A percentile compares a stretch with the other conserved stretches of the same genome.
Conservation (phyloP, 2,329 filamentous ascomycete genomes). For the Fusarium compactum region DNA sequence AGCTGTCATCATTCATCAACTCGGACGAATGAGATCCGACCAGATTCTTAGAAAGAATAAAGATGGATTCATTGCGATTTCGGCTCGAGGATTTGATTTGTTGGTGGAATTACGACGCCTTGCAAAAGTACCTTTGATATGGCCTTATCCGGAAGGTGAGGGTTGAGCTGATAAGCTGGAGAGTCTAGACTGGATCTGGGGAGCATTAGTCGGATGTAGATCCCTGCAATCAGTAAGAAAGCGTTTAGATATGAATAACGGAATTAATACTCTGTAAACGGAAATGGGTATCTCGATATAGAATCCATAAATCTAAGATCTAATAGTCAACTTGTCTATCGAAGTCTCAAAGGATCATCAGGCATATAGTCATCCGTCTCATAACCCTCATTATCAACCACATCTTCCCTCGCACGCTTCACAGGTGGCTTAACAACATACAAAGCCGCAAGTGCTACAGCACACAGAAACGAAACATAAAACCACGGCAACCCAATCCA, state of each 20-base stretch:
- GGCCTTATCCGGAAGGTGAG: slow-evolving; percentile 40
- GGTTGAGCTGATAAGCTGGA: slow-evolving; percentile 8
- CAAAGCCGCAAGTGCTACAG: slow-evolving; percentile 47
- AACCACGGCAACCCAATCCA: slow-evolving; percentile 57
- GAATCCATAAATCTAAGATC: not conserved
- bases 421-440: slow-evolving; percentile 52
- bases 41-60: not conserved
- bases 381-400: slow-evolving; percentile 28
- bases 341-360: slow-evolving; percentile 42
- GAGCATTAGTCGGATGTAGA: not conserved
- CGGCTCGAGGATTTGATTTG: not conserved
- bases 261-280: not conserved
- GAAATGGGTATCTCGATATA: slow-evolving; percentile 10
- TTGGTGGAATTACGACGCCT: slow-evolving; percentile 1
- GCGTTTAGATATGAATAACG: not conserved
- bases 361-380: slow-evolving; percentile 42
- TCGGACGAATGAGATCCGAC: slow-evolving; percentile 17
- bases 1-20: slow-evolving; percentile 14
- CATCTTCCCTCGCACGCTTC: slow-evolving; percentile 31
- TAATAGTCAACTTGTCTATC: slow-evolving; percentile 16
- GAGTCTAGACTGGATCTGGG: not conserved
- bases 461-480: slow-evolving; percentile 52
- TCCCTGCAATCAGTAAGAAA: not conserved
- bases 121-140: slow-evolving; percentile 40
- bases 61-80: slow-evolving; percentile 6